Base-by-base conservation (phyloP, 345 rosid species). In the Euclidium syriacum region DNA sequence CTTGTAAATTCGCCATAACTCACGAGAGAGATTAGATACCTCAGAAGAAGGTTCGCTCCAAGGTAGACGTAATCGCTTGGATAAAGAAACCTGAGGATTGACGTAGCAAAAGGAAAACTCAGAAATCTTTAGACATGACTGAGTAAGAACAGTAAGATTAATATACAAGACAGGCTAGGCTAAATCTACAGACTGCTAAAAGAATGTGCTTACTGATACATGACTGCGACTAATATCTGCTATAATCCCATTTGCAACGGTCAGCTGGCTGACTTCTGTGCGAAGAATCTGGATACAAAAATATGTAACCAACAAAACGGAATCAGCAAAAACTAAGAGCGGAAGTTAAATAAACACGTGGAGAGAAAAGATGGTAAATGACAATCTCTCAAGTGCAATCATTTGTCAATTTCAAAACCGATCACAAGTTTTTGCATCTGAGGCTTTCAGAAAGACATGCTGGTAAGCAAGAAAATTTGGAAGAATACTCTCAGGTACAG, bases 41-140 rank as follows among this genome's bases (percentile, higher is more conserved):
- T 78, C 81, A 33, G 80, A 68, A 58, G 81, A 77, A 61, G 77
- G 65, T 41, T 67, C 64, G 26, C 83, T 70, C 70, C 85, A 75
- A 15, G 99, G 99, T 68, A 90, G 84, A 56, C 90, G 79, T 73
- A 94, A 78, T 47, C 77, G 74, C 80, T 90, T 94, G 32, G 96
- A 75, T 58, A 90, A 79, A 46, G 97, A 87, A 55, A 94, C 83
- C 99, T 94, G 69, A 12, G 32, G 61, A 25, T 64, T 73, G 59
- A 64, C 53, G 66, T 25, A 54, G 61, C 38, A 73, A 39, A 51
- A 58, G 42, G 42, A 30, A 67, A 62, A 49, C 47, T 10, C 19
- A 15, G 29, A 35, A 58, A 43, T 30, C 24, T 46, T 65, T 53
- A 62, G 41, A 64, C 50, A 65, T 39, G 44, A 32, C 59, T 10